Evolutionary conservation across 2,329 filamentous ascomycete genomes (phyloP).

Genomic region (Aspergillus viridinutans): DNA sequence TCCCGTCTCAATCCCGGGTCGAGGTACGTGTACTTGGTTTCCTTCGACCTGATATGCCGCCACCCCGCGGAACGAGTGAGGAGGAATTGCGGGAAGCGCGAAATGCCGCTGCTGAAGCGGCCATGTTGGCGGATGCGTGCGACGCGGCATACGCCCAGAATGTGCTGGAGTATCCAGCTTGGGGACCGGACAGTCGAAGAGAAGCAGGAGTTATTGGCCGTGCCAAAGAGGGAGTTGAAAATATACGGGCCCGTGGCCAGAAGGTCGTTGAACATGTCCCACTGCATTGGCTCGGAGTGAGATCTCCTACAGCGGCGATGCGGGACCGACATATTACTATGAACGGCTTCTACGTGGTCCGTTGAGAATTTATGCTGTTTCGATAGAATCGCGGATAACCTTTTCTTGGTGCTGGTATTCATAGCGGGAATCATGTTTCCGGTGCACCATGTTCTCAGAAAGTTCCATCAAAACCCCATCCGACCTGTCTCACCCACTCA

Average conservation of each 20-base stretch:
- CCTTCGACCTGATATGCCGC: slow-evolving; percentile 9
- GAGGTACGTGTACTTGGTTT: background rate
- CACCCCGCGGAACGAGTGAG: slow-evolving; percentile 10
- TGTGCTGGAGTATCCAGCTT: slow-evolving; percentile 37
- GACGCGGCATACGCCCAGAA: slow-evolving; percentile 36
- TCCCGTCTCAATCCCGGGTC: background rate
- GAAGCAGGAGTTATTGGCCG: slow-evolving; percentile 31
- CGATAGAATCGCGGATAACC: background rate
- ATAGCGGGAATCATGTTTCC: background rate
- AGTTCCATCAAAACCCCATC: background rate
- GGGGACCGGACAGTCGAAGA: slow-evolving; percentile 28
- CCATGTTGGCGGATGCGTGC: slow-evolving; percentile 34
- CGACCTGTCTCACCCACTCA: background rate
- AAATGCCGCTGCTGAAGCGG: slow-evolving; percentile 32
- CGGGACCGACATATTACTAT: slow-evolving; percentile 43
- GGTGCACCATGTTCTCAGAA: background rate
- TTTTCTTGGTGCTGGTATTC: background rate
- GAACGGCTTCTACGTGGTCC: slow-evolving; percentile 38
- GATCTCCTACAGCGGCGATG: slow-evolving; percentile 42
- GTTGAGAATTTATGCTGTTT: slow-evolving; percentile 10
- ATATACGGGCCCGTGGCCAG: slow-evolving; percentile 49
- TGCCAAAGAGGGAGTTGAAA: slow-evolving; percentile 46
- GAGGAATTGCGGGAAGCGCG: slow-evolving; percentile 31
- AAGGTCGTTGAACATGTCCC: slow-evolving; percentile 56
- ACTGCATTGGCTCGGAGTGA: slow-evolving; percentile 55